phyloP scores from a whole-genome alignment of 805 yeast species.

The Millerago galiae region DNA sequence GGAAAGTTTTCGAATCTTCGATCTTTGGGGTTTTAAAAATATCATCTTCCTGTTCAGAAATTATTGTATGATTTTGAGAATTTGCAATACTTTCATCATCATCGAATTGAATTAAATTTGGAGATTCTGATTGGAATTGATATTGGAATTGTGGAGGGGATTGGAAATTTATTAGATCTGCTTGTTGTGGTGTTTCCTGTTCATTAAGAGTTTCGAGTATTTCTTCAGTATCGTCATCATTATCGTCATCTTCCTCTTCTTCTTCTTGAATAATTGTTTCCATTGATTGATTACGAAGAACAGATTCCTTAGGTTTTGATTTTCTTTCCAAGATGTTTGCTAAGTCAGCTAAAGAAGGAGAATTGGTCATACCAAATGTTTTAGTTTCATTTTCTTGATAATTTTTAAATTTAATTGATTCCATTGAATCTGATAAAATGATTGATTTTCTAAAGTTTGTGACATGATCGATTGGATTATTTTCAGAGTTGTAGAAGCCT shows the following conservation, averaged over 20 bases:
- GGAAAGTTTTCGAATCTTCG: constrained; percentile 13
- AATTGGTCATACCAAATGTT: constrained; percentile 30
- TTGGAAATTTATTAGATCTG: not conserved
- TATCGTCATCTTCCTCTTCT: constrained; percentile 1
- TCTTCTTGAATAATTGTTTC: constrained; percentile 13
- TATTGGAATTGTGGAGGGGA: too few relatives aligned
- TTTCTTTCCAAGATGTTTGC: constrained; percentile 34
- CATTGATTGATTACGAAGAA: constrained; percentile 4
- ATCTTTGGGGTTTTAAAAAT: constrained; percentile 23
- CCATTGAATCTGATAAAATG: constrained; percentile 20
- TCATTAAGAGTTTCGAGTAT: not conserved
- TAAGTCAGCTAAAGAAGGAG: constrained; percentile 38
- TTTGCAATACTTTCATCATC: constrained; percentile 18
- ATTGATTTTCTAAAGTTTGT: constrained; percentile 18
- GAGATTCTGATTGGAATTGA: constrained; percentile 16
- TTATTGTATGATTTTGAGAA: constrained; percentile 7
- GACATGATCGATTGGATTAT: constrained; percentile 14
- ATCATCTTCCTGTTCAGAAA: constrained; percentile 9
- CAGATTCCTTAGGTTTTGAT: constrained; percentile 16
- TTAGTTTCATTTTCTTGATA: constrained; percentile 4
- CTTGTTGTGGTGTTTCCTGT: not conserved
- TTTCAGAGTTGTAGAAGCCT: constrained; percentile 18
- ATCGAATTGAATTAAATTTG: constrained; percentile 32
- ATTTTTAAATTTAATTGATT: constrained; percentile 10
- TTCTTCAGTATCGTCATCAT: not conserved